Evolutionary conservation across 2,329 filamentous ascomycete species (phyloP).

Genomic region (Monosporascus sp.): DNA sequence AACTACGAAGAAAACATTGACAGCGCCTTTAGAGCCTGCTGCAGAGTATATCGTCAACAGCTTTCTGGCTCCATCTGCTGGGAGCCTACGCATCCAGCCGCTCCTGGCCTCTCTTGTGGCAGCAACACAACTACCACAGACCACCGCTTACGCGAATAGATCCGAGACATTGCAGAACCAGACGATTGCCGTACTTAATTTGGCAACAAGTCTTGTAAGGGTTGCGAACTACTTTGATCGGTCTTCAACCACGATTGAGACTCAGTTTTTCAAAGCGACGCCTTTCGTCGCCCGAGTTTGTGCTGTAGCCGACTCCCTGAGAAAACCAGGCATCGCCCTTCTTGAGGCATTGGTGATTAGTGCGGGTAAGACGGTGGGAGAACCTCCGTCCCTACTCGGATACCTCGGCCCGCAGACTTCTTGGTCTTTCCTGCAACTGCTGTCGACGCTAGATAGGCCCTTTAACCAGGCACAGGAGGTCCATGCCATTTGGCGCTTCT

Average conservation of each 20-base stretch:
- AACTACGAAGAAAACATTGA: slow-evolving; percentile 38
- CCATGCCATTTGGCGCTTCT: slow-evolving; percentile 73
- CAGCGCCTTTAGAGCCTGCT: slow-evolving; percentile 61
- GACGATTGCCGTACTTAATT: slow-evolving; percentile 56
- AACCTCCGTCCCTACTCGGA: slow-evolving; percentile 89
- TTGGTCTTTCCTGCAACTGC: slow-evolving; percentile 73
- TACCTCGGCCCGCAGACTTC: slow-evolving; percentile 79
- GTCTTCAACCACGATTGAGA: slow-evolving; percentile 62
- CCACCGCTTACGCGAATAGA: slow-evolving; percentile 56
- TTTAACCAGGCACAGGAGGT: slow-evolving; percentile 61
- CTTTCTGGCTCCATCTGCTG: slow-evolving; percentile 66
- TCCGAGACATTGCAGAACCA: slow-evolving; percentile 54
- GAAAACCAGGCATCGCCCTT: slow-evolving; percentile 59
- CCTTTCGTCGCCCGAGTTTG: slow-evolving; percentile 73
- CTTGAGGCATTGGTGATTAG: slow-evolving; percentile 69
- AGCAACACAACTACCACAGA: slow-evolving; percentile 52
- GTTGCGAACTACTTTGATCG: slow-evolving; percentile 59
- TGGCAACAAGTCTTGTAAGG: slow-evolving; percentile 66
- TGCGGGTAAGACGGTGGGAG: slow-evolving; percentile 59
- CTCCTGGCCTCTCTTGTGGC: slow-evolving; percentile 65
- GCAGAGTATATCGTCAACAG: slow-evolving; percentile 72
- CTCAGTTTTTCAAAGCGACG: slow-evolving; percentile 74
- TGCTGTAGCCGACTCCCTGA: slow-evolving; percentile 62
- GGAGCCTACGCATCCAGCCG: slow-evolving; percentile 70
- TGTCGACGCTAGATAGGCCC: slow-evolving; percentile 73